Base-by-base conservation (phyloP, 495 filamentous ascomycete species). In the Penicillium bialowiezense region DNA sequence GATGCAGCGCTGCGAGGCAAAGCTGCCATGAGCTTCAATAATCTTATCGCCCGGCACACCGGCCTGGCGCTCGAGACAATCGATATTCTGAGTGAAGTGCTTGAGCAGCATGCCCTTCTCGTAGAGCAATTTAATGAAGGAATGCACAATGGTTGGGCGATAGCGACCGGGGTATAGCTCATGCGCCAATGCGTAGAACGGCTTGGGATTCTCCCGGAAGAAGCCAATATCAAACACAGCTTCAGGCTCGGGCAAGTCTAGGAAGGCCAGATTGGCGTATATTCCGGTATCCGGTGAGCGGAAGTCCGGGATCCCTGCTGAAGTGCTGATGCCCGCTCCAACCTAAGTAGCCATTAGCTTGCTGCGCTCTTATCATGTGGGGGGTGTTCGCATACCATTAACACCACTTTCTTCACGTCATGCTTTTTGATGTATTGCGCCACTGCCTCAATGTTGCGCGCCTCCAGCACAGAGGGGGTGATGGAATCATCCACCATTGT, bases 11-110 rank as follows among this genome's bases (percentile, higher is more conserved):
- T 96, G 91, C 6, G 76, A 76, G 8, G 92, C 92, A 65, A 97
- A 98, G 61, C 89, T 95, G 36, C 93, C 93, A 63, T 98, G 93
- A 8, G 95, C 93, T 69, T 97, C 92, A 18, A 97, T 75, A 44
- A 98, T 90, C 68, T 80, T 80, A 5, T 93, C 82, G 0, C 72
- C 75, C 0, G 90, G 88, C 13, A 98, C 79, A 35, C 93, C 93
- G 7, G 93, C 95, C 55, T 82, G 77, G 26, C 92, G 83, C 68
- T 98, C 93, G 18, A 98, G 78, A 58, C 88, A 91, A 71, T 98
- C 93, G 58, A 98, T 96, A 64, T 98, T 98, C 65, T 98, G 93
- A 5, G 95, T 96, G 70, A 96, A 98, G 33, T 91, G 78, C 71
- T 90, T 92, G 55, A 88, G 69, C 12, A 98, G 72, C 24, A 91